A percentile compares a stretch with the other conserved stretches of the same genome.
Conservation (phyloP, 1,284 basidiomycete genomes). For the Cutaneotrichosporon dermatis region DNA sequence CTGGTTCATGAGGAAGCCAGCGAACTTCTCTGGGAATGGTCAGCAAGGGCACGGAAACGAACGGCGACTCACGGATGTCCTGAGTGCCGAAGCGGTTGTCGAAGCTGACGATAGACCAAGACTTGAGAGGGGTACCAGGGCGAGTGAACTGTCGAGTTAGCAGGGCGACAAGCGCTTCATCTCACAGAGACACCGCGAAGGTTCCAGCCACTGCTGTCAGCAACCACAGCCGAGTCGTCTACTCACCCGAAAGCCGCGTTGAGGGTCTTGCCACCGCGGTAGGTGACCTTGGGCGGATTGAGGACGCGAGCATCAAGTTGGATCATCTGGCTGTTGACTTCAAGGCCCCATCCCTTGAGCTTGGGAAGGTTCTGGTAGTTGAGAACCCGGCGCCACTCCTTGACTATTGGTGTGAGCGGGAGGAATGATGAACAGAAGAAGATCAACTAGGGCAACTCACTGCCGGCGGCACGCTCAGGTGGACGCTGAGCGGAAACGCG, state of each 20-base stretch:
- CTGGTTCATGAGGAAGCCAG: slow-evolving; percentile 7
- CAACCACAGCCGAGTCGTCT: neutral
- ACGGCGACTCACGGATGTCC: neutral
- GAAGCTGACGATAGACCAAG: slow-evolving; percentile 45
- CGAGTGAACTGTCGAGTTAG: slow-evolving; percentile 33
- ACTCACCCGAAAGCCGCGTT: neutral
- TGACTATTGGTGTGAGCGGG: slow-evolving; percentile 26
- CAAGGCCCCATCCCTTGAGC: slow-evolving; percentile 48
- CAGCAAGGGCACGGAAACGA: too few relatives aligned
- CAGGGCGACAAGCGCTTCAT: too few relatives aligned
- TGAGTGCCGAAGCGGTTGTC: slow-evolving; percentile 20
- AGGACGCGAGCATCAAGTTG: slow-evolving; percentile 46
- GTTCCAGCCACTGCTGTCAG: slow-evolving; percentile 25
- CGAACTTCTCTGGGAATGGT: slow-evolving; percentile 22
- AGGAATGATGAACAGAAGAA: neutral
- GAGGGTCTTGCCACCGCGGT: slow-evolving; percentile 32
- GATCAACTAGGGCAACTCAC: slow-evolving; percentile 19
- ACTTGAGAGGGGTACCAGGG: slow-evolving; percentile 38
- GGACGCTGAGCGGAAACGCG: slow-evolving; percentile 47
- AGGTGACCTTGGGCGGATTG: slow-evolving; percentile 36
- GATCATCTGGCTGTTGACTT: slow-evolving; percentile 41
- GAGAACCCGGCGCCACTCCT: slow-evolving; percentile 39
- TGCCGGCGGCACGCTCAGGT: slow-evolving; percentile 34
- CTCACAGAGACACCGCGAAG: slow-evolving; percentile 8
- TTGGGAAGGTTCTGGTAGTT: slow-evolving; percentile 40